phyloP scores from a whole-genome alignment of 78 protist species.

The Corallochytrium limacisporum region DNA sequence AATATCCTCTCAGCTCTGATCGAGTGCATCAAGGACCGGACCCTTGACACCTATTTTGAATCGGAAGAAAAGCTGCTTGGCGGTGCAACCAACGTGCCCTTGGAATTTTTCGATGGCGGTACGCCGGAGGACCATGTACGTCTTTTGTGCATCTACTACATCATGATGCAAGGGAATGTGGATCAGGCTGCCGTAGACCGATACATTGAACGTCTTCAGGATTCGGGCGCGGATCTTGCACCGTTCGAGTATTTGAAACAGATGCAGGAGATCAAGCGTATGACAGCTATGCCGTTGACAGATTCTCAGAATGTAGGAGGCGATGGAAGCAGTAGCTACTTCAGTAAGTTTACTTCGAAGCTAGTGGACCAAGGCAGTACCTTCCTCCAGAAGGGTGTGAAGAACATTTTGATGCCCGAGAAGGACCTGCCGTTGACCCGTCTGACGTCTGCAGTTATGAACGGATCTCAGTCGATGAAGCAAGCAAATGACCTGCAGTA shows the following conservation, averaged over 20 bases:
- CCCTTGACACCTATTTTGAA: constrained; percentile 38
- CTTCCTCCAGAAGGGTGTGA: background rate
- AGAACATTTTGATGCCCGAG: constrained; percentile 26
- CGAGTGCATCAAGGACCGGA: constrained; percentile 34
- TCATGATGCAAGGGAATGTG: too few species aligned
- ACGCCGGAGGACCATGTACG: constrained; percentile 2
- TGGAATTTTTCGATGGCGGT: background rate
- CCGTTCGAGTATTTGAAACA: background rate
- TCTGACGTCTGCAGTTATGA: too few species aligned
- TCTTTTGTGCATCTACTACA: too few species aligned
- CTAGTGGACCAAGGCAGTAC: too few species aligned
- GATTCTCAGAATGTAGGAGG: too few species aligned
- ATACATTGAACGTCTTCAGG: too few species aligned
- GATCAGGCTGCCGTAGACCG: too few species aligned
- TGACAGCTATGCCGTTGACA: too few species aligned
- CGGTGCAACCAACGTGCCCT: background rate
- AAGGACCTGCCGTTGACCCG: constrained; percentile 11
- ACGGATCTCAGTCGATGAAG: too few species aligned
- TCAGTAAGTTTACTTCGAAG: too few species aligned
- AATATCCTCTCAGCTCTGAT: constrained; percentile 45
- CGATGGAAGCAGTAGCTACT: too few species aligned
- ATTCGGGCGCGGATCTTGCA: background rate
- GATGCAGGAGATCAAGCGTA: background rate
- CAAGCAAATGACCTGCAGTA: too few species aligned
- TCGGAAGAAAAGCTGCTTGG: constrained; percentile 15